Conservation (phyloP, 2,329 filamentous ascomycete species). For the Nemania diffusa region DNA sequence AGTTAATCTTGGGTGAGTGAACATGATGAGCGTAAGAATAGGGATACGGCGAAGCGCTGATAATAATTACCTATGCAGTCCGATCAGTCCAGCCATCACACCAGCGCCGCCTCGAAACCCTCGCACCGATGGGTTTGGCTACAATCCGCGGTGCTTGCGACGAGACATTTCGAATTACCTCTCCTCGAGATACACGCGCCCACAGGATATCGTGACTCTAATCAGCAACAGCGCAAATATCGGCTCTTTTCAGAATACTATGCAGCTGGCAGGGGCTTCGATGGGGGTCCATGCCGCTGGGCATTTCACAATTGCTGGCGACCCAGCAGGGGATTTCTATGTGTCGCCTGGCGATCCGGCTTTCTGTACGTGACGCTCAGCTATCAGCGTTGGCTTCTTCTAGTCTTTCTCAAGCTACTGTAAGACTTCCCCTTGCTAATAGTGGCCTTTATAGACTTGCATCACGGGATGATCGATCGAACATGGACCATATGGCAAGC, state of each 20-base stretch:
- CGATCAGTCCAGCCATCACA: constrained; percentile 36
- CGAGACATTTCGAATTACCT: constrained; percentile 54
- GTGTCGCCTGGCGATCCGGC: constrained; percentile 47
- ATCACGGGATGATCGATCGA: constrained; percentile 37
- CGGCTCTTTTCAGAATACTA: constrained; percentile 49
- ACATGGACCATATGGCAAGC: constrained; percentile 36
- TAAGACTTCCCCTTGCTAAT: not conserved
- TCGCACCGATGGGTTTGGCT: constrained; percentile 50
- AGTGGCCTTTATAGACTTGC: constrained; percentile 18
- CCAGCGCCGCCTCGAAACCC: constrained; percentile 48
- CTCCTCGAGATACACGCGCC: constrained; percentile 33
- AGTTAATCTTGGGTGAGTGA: constrained; percentile 50
- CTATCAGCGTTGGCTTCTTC: not conserved
- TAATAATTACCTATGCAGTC: constrained; percentile 34
- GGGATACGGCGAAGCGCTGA: constrained; percentile 31
- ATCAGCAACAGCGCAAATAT: constrained; percentile 50
- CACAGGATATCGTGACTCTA: constrained; percentile 43
- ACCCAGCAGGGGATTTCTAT: constrained; percentile 50
- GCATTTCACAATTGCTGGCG: constrained; percentile 54
- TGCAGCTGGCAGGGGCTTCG: constrained; percentile 46
- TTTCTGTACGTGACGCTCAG: constrained; percentile 28
- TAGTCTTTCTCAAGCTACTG: not conserved
- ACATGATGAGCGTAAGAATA: constrained; percentile 37
- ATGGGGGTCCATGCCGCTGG: constrained; percentile 53
- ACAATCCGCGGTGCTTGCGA: constrained; percentile 60